These are phyloP conservation scores for Stagonosporopsis rhizophila DNA, from an alignment of 2,329 filamentous ascomycete genomes.

Conservation along the genomic window DNA sequence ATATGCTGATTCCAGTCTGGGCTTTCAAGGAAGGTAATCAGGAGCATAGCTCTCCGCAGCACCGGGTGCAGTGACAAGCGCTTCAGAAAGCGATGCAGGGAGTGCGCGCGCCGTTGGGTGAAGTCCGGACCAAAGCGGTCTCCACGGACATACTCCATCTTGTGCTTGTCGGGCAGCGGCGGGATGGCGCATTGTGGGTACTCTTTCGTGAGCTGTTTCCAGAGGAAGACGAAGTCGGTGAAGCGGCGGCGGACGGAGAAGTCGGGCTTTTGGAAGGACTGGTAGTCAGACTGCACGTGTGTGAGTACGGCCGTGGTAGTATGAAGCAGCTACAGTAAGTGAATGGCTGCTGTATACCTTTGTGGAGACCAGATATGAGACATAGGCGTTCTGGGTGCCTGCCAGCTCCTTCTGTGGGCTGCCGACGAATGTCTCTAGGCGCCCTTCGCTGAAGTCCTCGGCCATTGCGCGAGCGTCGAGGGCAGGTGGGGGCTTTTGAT, in stretches of 20 bases:
- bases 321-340: background rate
- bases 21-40: slow-evolving; percentile 90
- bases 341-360: slow-evolving; percentile 63
- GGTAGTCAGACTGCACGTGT: slow-evolving; percentile 79
- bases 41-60: slow-evolving; percentile 79
- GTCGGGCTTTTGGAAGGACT: slow-evolving; percentile 83
- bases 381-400: slow-evolving; percentile 94
- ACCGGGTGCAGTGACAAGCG: slow-evolving; percentile 88
- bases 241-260: slow-evolving; percentile 88
- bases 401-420: slow-evolving; percentile 93
- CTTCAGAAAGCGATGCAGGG: slow-evolving; percentile 87
- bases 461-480: slow-evolving; percentile 35
- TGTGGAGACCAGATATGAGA: slow-evolving; percentile 93
- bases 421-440: slow-evolving; percentile 82
- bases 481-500: background rate
- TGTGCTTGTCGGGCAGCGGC: slow-evolving; percentile 96
- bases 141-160: slow-evolving; percentile 97
- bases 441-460: slow-evolving; percentile 63
- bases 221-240: slow-evolving; percentile 97
- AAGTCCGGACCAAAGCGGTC: slow-evolving; percentile 96
- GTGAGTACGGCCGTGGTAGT: slow-evolving; percentile 18
- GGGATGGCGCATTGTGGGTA: slow-evolving; percentile 93
- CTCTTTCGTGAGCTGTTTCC: slow-evolving; percentile 85
- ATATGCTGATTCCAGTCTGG: slow-evolving; percentile 97
- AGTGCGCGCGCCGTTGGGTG: slow-evolving; percentile 85